Evolutionary conservation across 176 grass and related monocot species (phyloP), one percentile per base, ranked within the genome.

Genomic region (Triticum urartu): DNA sequence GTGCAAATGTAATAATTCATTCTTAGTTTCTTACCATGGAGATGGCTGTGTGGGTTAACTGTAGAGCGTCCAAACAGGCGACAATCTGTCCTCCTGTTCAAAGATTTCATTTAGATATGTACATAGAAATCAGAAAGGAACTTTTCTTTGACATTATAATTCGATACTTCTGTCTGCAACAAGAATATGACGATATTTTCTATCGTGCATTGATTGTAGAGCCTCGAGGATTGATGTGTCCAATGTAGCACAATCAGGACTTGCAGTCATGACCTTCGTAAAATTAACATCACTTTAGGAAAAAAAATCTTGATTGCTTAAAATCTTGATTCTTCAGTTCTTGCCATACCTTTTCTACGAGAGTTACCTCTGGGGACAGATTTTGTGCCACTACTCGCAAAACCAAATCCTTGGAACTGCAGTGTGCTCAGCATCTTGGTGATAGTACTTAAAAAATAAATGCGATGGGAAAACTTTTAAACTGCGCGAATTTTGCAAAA

Each of bases 221-320:
- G 93, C 93, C 17, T 95, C 95, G 61, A 98, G 95, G 86, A 95
- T 95, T 84, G 89, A 77, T 25, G 95, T 95, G 32, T 95, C 86
- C 40, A 89, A 28, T 68, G 89, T 95, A 26, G 77, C 89, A 85
- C 88, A 95, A 30, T 54, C 71, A 50, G 13, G 47, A 15, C 13
- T 50, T 50, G 47, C 12, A 40, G 88, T 93, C 95, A 98, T 98
- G 34, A 81, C 93, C 95, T 98, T 87, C 63, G 71, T 59, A 90
- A 79, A 77, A 40, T 26, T 40, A 67, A 8, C 5, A 77, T 3
- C 4, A 2, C 24, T 50, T 47, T 10, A 20, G 72, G 20, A n/a
- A 62, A 61, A 54, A 42, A 69, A 3, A 45, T 30, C 38, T 61
- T 70, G 12, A 77, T 10, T 10, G 22, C 34, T 48, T 47, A 24